A percentile compares a stretch with the other conserved stretches of the same genome.
Conservation (phyloP, 306 rosid species). For the Rubus idaeus region DNA sequence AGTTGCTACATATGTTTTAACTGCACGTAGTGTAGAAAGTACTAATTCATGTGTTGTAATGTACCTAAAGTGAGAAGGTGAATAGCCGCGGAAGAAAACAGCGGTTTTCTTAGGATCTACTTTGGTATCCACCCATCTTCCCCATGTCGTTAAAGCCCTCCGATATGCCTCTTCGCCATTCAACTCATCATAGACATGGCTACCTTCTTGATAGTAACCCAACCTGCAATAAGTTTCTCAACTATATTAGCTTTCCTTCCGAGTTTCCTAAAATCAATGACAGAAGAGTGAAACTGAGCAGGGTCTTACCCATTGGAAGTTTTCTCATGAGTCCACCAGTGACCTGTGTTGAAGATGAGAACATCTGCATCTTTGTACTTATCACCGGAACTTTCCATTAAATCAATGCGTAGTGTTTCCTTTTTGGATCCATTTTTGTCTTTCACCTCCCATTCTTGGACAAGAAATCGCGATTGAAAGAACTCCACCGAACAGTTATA, state of each 20-base stretch:
- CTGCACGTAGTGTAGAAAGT: neutral
- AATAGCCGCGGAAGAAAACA: slow-evolving; percentile 31
- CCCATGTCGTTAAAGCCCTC: slow-evolving; percentile 29
- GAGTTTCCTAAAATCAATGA: neutral
- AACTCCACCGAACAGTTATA: slow-evolving; percentile 31
- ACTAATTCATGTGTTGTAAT: neutral
- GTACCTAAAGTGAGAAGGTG: slow-evolving; percentile 33
- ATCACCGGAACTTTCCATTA: slow-evolving; percentile 14
- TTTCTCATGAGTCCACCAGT: slow-evolving; percentile 41
- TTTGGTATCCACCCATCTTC: slow-evolving; percentile 24
- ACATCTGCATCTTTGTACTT: slow-evolving; percentile 26
- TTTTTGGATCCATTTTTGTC: slow-evolving; percentile 20
- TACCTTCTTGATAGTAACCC: slow-evolving; percentile 31
- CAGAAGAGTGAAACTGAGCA: neutral
- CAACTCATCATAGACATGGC: slow-evolving; percentile 24
- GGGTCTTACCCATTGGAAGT: slow-evolving; percentile 23
- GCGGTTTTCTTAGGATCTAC: slow-evolving; percentile 21
- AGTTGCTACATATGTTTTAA: neutral
- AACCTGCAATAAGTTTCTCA: slow-evolving; percentile 18
- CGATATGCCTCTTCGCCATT: slow-evolving; percentile 18
- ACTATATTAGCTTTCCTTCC: neutral
- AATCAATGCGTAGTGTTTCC: slow-evolving; percentile 33
- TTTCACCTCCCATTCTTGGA: slow-evolving; percentile 27
- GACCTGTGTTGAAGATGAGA: slow-evolving; percentile 33
- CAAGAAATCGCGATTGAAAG: slow-evolving; percentile 31